Evolutionary conservation across 148 eudicot species (phyloP).

Genomic region (Dianthus caryophyllus): DNA sequence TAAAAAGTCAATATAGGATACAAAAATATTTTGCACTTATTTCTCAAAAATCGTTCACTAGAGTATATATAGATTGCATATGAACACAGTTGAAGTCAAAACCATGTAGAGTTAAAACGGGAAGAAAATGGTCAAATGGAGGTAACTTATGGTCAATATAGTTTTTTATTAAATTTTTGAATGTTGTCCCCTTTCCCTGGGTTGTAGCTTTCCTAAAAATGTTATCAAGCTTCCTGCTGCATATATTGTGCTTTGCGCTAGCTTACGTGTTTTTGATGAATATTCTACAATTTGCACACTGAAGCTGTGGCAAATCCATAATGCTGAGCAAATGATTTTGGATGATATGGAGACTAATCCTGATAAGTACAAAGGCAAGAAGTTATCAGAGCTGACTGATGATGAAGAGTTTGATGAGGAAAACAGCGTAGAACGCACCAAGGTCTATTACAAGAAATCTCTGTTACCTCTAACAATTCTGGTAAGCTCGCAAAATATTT

Average conservation of each 20-base stretch:
- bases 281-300: slow-evolving; percentile 13
- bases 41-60: too few species aligned
- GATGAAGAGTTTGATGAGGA: slow-evolving; percentile 81
- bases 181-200: not conserved
- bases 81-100: too few species aligned
- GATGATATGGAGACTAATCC: slow-evolving; percentile 89
- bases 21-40: too few species aligned
- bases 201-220: not conserved
- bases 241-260: not conserved
- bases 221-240: not conserved
- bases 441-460: slow-evolving; percentile 53
- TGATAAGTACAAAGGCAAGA: slow-evolving; percentile 69
- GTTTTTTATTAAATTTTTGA: too few species aligned
- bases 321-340: slow-evolving; percentile 90
- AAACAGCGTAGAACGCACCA: slow-evolving; percentile 53
- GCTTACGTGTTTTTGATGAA: not conserved
- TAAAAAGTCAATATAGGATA: too few species aligned
- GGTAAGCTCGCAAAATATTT: slow-evolving; percentile 35
- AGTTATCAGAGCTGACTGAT: slow-evolving; percentile 69
- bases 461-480: slow-evolving; percentile 49
- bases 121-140: too few species aligned
- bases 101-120: too few species aligned
- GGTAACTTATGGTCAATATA: too few species aligned
- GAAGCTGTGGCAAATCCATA: slow-evolving; percentile 95
- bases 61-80: too few species aligned